Evolutionary conservation across 257 asterid genomes (phyloP).

Genomic region (Solanum sejunctum): DNA sequence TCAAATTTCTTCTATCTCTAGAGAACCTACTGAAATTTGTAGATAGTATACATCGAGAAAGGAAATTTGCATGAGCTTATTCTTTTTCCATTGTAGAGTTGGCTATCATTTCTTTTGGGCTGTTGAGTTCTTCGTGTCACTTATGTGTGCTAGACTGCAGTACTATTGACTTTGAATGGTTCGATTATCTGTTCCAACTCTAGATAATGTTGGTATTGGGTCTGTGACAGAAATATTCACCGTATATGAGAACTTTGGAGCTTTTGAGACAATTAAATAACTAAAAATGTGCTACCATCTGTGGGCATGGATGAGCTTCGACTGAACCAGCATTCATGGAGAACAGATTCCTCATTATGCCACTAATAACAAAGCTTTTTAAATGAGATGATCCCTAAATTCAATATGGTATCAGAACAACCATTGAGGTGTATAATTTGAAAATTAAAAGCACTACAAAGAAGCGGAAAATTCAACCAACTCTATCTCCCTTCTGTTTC

Average conservation of each 20-base stretch:
- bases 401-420: not conserved
- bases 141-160: not conserved
- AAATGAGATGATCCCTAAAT: not conserved
- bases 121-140: not conserved
- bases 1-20: slow-evolving; percentile 17
- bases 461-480: not conserved
- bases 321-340: not conserved
- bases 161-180: not conserved
- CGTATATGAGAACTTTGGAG: not conserved
- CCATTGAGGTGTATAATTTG: not conserved
- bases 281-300: not conserved
- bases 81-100: not conserved
- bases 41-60: not conserved
- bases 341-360: not conserved
- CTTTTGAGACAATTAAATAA: not conserved
- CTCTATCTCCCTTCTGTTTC: not conserved
- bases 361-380: not conserved
- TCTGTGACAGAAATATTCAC: not conserved
- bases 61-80: not conserved
- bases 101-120: not conserved
- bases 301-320: not conserved
- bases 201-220: not conserved
- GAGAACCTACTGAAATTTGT: slow-evolving; percentile 16
- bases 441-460: not conserved
- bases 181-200: not conserved